Conservation (phyloP, 495 filamentous ascomycete genomes). For the Penicillium pancosmium region DNA sequence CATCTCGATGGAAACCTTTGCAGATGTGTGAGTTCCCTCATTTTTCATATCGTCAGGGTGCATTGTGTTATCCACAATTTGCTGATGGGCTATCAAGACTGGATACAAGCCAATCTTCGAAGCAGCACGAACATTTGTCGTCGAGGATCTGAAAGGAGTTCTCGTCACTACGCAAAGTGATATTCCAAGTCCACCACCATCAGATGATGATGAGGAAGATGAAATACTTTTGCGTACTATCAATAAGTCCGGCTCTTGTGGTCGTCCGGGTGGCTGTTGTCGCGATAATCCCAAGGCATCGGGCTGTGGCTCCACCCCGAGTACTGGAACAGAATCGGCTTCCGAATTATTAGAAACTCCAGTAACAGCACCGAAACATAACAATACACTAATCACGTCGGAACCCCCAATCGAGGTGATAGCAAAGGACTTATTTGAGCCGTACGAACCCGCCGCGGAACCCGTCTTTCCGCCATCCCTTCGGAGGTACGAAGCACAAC, state of each 20-base stretch:
- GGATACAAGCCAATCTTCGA: constrained; percentile 1
- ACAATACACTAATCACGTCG: background rate
- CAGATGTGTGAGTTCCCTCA: background rate
- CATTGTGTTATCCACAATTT: background rate
- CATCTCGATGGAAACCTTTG: constrained; percentile 1
- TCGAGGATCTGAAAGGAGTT: background rate
- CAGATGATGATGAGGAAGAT: background rate
- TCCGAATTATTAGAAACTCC: background rate
- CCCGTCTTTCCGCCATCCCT: background rate
- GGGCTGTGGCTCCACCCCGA: background rate
- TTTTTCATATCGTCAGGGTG: background rate
- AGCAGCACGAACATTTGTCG: constrained; percentile 1
- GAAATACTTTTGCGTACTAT: background rate
- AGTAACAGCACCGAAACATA: background rate
- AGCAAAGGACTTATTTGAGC: background rate
- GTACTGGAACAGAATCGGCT: background rate
- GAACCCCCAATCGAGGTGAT: background rate
- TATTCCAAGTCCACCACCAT: background rate
- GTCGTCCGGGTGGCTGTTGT: constrained; percentile 2
- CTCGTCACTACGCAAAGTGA: background rate
- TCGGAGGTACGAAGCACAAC: background rate
- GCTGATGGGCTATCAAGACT: background rate
- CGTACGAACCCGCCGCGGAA: background rate
- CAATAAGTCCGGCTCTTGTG: background rate
- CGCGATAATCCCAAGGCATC: background rate